Percentiles rank a stretch among this genome's conserved stretches.
Evolutionary conservation across 2,329 filamentous ascomycete genomes (phyloP).

Genomic region (Aquanectria penicillioides): DNA sequence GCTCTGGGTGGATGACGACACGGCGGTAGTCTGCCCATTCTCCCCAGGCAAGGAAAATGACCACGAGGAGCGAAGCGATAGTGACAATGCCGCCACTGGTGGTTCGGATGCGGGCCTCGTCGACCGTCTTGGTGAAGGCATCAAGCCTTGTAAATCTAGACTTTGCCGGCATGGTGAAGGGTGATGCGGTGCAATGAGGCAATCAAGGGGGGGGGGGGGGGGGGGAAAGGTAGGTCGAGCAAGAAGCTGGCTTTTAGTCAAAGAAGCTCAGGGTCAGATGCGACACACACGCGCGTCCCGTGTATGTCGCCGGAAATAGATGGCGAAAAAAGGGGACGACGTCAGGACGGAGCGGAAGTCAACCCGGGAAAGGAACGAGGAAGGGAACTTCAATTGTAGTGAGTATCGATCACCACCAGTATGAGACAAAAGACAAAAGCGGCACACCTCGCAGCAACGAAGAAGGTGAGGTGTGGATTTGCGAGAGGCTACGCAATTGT

Average conservation of each 20-base stretch:
- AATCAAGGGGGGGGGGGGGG: background rate
- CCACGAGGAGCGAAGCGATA: conserved; percentile 86
- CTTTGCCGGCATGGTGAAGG: conserved; percentile 78
- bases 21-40: conserved; percentile 96
- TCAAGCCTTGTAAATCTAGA: conserved; percentile 96
- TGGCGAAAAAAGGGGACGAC: background rate
- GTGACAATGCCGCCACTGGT: conserved; percentile 96
- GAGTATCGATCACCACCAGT: conserved; percentile 22
- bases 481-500: conserved; percentile 7
- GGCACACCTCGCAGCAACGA: background rate
- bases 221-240: background rate
- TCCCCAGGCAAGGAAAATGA: conserved; percentile 89
- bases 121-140: conserved; percentile 98
- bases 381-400: conserved; percentile 10
- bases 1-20: conserved; percentile 86
- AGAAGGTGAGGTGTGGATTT: conserved; percentile 5
- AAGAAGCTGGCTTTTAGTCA: conserved; percentile 2
- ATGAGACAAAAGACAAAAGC: conserved; percentile 17
- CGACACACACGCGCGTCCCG: conserved; percentile 14
- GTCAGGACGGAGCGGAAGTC: background rate
- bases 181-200: conserved; percentile 1
- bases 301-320: conserved; percentile 10
- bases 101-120: conserved; percentile 95
- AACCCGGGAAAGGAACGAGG: conserved; percentile 5
- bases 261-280: background rate